Evolutionary conservation across 306 rosid genomes (phyloP), one percentile per base, ranked within the genome.

Genomic region (Rubus parviflorus): DNA sequence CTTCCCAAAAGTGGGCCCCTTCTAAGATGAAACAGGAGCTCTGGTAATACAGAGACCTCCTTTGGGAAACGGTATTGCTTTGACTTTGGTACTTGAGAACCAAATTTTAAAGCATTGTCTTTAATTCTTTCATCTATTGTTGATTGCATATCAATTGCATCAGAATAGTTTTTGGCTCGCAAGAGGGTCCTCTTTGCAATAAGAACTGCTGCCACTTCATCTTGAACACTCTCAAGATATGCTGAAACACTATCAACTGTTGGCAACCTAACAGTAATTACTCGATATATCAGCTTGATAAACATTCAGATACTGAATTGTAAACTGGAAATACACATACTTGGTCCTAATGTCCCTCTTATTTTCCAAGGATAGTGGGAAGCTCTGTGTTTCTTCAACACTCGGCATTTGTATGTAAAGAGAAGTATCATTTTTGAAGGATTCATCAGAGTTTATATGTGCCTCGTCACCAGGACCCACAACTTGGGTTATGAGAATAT

Each of bases 391-490:
- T 77, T 93, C 98, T 87, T 93, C 98, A 61, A 93, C 96, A 70
- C 98, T 93, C 7, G 80, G 87, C 96, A 93, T 93, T 79, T 89
- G 91, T 79, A 93, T 86, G 81, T 90, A 91, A 72, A 91, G 83
- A 48, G 98, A 93, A 63, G 84, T 75, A 75, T 93, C 95, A 71
- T 86, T 86, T 85, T 85, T 91, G 80, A 90, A 93, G 71, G 90
- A 82, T 76, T 91, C 98, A 67, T 88, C 89, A 54, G 91, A 88
- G 75, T 93, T 96, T 23, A 90, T 67, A 68, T 93, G 93, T 11
- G 97, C 92, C 89, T 93, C 98, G 86, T 93, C 93, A 82, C 98
- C 97, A 1, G 98, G 97, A 82, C 98, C 98, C 57, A 91, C 85
- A 77, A 91, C 93, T 83, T 93, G 98, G 65, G 96, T 87, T 76